Conservation (phyloP, 768 basidiomycete species). For the Russula sp. region DNA sequence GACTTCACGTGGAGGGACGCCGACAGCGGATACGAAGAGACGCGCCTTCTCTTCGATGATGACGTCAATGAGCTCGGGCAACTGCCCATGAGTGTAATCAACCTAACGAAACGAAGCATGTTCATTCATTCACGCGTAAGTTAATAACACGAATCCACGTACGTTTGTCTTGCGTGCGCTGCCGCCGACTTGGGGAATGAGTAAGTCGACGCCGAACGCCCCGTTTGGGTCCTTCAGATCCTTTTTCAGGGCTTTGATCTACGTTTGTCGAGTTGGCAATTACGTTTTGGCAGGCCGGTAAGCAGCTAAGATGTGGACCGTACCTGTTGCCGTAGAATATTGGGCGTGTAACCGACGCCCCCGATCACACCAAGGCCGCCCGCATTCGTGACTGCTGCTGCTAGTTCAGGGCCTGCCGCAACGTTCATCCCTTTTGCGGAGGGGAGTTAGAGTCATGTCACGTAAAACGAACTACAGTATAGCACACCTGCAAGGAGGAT, state of each 20-base stretch:
- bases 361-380: constrained; percentile 92
- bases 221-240: constrained; percentile 64
- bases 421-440: constrained; percentile 49
- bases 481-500: constrained; percentile 68
- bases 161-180: constrained; percentile 89
- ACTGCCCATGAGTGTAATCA: constrained; percentile 85
- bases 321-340: constrained; percentile 72
- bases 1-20: constrained; percentile 73
- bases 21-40: constrained; percentile 89
- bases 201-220: constrained; percentile 88
- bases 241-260: constrained; percentile 71
- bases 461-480: not conserved
- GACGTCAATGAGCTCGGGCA: constrained; percentile 77
- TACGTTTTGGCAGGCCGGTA: too few species aligned
- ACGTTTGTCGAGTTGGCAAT: not conserved
- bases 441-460: not conserved
- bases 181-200: constrained; percentile 82
- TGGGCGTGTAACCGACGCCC: constrained; percentile 80
- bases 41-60: constrained; percentile 87
- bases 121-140: not conserved
- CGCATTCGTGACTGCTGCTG: constrained; percentile 90
- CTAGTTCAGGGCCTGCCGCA: constrained; percentile 72
- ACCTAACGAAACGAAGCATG: constrained; percentile 37
- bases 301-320: constrained; percentile 16
- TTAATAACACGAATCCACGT: constrained; percentile 6